A percentile compares a stretch with the other conserved stretches of the same genome.
These are phyloP conservation scores for Cryptococcus hybrid DNA, from an alignment of 1,284 basidiomycete species.

Conservation along the genomic window DNA sequence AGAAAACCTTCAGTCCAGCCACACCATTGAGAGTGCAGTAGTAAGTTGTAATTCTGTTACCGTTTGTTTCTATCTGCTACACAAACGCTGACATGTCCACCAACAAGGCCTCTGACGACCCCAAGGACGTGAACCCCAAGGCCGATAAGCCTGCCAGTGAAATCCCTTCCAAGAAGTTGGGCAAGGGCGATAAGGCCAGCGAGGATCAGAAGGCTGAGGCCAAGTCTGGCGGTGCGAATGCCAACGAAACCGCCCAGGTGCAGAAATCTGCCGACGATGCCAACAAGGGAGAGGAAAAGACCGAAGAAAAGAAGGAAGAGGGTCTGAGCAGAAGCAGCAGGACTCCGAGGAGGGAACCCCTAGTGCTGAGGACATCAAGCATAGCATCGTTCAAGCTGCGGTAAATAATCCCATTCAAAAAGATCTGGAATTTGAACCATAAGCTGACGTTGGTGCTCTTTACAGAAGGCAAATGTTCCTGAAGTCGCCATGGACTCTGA, in stretches of 20 bases:
- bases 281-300: neutral
- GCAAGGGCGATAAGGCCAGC: constrained; percentile 2
- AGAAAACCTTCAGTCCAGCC: constrained; percentile 1
- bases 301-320: constrained; percentile 6
- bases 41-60: neutral
- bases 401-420: constrained; percentile 9
- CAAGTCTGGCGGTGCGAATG: constrained; percentile 9
- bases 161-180: constrained; percentile 9
- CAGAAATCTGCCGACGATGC: neutral
- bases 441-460: neutral
- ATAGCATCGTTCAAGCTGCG: constrained; percentile 22
- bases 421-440: neutral
- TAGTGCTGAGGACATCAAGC: constrained; percentile 16
- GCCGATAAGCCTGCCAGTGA: constrained; percentile 1
- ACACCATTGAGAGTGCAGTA: constrained; percentile 1
- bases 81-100: neutral
- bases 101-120: constrained; percentile 8
- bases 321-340: constrained; percentile 1
- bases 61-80: no score
- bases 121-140: constrained; percentile 5
- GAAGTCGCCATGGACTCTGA: neutral
- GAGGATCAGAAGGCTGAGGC: constrained; percentile 4
- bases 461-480: neutral
- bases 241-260: constrained; percentile 6
- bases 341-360: constrained; percentile 12